Percentiles rank a stretch among this genome's conserved stretches.
Conservation (phyloP, 441 rosid species). For the Corymbia calophylla region DNA sequence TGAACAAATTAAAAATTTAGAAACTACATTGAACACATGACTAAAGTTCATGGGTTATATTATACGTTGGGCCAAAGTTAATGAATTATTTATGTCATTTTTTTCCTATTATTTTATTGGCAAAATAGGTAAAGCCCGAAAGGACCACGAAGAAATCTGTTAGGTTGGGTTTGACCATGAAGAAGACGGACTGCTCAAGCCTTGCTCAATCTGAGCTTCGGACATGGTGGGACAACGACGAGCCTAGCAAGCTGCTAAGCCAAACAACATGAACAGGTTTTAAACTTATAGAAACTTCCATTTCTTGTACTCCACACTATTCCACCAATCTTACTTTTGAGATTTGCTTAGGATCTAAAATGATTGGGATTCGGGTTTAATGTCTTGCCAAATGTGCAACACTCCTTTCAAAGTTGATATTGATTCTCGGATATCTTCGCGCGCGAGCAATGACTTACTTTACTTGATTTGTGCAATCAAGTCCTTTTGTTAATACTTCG, state of each 20-base stretch:
- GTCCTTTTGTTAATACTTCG: background rate
- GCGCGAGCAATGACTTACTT: background rate
- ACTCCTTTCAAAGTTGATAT: background rate
- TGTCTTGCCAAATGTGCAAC: background rate
- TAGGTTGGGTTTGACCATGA: background rate
- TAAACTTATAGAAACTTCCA: background rate
- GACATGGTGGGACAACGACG: background rate
- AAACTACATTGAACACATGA: no score
- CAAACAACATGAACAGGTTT: background rate
- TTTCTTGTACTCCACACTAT: background rate
- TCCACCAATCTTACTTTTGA: background rate
- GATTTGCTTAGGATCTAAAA: background rate
- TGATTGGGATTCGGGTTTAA: background rate
- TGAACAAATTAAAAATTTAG: no score
- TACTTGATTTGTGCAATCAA: background rate
- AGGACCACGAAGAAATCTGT: background rate
- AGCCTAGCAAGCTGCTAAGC: background rate
- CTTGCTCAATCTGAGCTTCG: background rate
- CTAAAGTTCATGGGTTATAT: no score
- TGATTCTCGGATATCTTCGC: background rate
- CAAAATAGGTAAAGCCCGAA: background rate
- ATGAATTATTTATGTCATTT: no score
- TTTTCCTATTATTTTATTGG: background rate
- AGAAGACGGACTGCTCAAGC: background rate
- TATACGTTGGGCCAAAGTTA: no score